Base-by-base conservation (phyloP, 1,284 basidiomycete species). In the Moesziomyces parantarcticus region DNA sequence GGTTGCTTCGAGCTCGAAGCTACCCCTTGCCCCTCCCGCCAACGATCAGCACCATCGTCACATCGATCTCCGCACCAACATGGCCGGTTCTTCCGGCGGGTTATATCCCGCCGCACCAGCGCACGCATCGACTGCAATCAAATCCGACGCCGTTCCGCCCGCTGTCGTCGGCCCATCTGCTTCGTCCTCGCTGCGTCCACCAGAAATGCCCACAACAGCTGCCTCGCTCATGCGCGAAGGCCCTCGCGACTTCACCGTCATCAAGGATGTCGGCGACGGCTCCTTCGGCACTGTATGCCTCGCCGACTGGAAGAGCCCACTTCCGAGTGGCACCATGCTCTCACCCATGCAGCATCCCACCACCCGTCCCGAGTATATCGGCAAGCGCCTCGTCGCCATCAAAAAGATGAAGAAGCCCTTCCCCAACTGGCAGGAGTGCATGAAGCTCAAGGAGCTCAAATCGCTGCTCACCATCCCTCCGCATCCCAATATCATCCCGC, bases 391-490 rank as follows among this genome's bases (percentile, higher is more conserved):
- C 62, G 97, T 99, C 65, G 97, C 97, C 59, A 90, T 99, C 81
- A 99, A 99, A 87, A 88, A 93, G 82, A 99, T 99, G 95, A 98
- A 94, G 88, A 93, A 92, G 87, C 90, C 90, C 66, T 99, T 95
- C 90, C 92, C 96, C 76, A 92, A 92, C 29, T 99, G 97, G 96
- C 91, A 93, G 78, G 94, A 99, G 86, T 97, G 95, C 84, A 91
- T 91, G 85, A 91, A 90, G 79, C 88, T 98, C 75, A 97, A 97
- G 83, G 97, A 99, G 85, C 90, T 99, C 67, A 93, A 96, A 93
- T 98, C 96, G 20, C 88, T 99, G 58, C 92, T 93, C 57, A 89
- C 90, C 66, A 97, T 99, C 81, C 91, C 95, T 32, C 91, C 92
- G 83, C 97, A 99, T 85, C 92, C 92, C 42, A 95, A 97, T 85